A percentile compares a stretch with the other conserved stretches of the same genome.
Conservation (phyloP, 495 filamentous ascomycete genomes). For the Aspergillus bertholletiae region DNA sequence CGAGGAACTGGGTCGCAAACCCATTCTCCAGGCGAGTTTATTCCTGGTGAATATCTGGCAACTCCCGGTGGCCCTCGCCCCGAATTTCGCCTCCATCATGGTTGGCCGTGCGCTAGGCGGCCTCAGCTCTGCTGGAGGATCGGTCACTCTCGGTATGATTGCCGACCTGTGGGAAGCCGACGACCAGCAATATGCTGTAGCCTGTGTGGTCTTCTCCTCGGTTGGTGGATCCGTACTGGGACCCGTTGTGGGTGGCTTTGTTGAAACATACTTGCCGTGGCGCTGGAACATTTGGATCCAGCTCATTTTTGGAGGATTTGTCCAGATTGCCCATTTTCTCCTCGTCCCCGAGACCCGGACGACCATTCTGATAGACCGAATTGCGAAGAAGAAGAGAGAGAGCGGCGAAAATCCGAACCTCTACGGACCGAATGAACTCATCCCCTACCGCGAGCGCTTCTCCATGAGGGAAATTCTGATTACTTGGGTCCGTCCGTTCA, state of each 20-base stretch:
- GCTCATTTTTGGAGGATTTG: conserved; percentile 55
- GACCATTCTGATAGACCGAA: conserved; percentile 57
- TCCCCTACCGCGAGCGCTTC: conserved; percentile 55
- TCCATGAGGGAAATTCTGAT: conserved; percentile 50
- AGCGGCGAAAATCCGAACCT: conserved; percentile 51
- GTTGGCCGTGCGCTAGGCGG: conserved; percentile 56
- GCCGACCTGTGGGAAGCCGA: conserved; percentile 61
- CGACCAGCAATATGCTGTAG: conserved; percentile 58
- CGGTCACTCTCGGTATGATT: conserved; percentile 61
- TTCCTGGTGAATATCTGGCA: conserved; percentile 60
- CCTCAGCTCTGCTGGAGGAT: conserved; percentile 58
- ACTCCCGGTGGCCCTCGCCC: conserved; percentile 49
- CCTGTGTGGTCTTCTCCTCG: conserved; percentile 61
- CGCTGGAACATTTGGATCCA: conserved; percentile 60
- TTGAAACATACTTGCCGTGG: conserved; percentile 47
- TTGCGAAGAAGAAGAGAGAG: conserved; percentile 53
- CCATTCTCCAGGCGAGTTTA: conserved; percentile 51
- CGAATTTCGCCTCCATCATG: conserved; percentile 54
- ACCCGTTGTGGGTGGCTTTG: conserved; percentile 58
- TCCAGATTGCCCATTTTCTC: conserved; percentile 50
- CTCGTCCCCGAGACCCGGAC: conserved; percentile 57
- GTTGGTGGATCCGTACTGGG: conserved; percentile 61
- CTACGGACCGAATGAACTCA: conserved; percentile 62
- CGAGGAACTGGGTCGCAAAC: conserved; percentile 58
- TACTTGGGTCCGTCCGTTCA: conserved; percentile 58